Evolutionary conservation across 441 rosid genomes (phyloP), one percentile per base, ranked within the genome.

Genomic region (Brassica balearica): DNA sequence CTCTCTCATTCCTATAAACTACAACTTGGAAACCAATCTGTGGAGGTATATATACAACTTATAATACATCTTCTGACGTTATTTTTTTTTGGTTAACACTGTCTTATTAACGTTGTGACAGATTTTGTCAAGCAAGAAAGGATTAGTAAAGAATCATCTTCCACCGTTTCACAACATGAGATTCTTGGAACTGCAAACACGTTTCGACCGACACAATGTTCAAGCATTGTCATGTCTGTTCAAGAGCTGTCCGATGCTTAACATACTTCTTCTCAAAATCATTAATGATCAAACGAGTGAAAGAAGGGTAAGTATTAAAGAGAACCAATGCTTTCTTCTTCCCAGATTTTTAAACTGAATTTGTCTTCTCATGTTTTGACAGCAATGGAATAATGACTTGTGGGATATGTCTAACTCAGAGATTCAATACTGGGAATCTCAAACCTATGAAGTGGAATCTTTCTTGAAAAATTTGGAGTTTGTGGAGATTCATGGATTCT

Each of bases 361-460:
- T n/a, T 48, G 19, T 53, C 8, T 53, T 53, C 8, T 74, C 8
- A 34, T 34, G 41, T 38, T 38, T 38, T 38, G 79, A 71, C 89
- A 94, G 93, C 85, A 82, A 84, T 89, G 90, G 94, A 87, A 86
- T 58, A 87, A 83, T 68, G 93, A 94, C 68, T 77, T 88, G 83
- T 92, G 95, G 96, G 86, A 85, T 71, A 65, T 80, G 84, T 84
- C 86, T 3, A 86, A 72, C 78, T 82, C 91, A 0, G 88, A 84
- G 81, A 90, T 88, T 71, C 87, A 88, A 63, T 89, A 87, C 58
- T 90, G 95, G 97, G 92, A 91, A 78, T 85, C 92, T 66, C 87
- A 83, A 77, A 71, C 83, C 20, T 76, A 72, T 61, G 79, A 72
- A 41, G 69, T 85, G 73, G 83, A 82, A 67, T 82, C 96, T 6